Base-by-base conservation (phyloP, 1,139 yeast species). In the Geotrichum restrictum region DNA sequence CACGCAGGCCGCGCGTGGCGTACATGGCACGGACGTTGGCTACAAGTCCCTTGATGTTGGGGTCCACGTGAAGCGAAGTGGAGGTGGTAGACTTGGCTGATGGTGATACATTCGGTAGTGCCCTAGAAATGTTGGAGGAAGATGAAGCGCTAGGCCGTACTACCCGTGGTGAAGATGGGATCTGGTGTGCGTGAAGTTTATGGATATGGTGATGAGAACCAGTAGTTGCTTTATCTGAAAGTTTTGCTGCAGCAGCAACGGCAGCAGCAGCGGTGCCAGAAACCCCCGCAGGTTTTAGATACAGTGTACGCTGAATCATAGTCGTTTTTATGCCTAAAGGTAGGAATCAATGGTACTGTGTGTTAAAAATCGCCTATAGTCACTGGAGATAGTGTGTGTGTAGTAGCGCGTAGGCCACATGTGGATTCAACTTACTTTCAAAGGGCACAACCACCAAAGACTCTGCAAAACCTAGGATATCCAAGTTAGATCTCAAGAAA, bases 401-500 rank as follows among this genome's bases (percentile, higher is more conserved):
- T n/a, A n/a, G n/a, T n/a, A n/a, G n/a, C n/a, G n/a, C n/a, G n/a
- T n/a, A n/a, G n/a, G n/a, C n/a, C n/a, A n/a, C n/a, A n/a, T n/a
- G n/a, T n/a, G n/a, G n/a, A n/a, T 38, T 13, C 24, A 49, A 52
- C 59, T 55, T 56, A 57, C 69, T 87, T 64, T 93, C 98, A 69
- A 93, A 91, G 0, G 98, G 98, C 24, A 93, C 86, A 31, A 93
- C 80, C 74, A 89, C 79, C 42, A 88, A 62, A 4, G 95, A 83
- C 68, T 93, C 98, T 50, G 83, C 71, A 54, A 83, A 76, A 4
- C 57, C 42, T 39, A 22, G n/a, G n/a, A n/a, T n/a, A n/a, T n/a
- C n/a, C n/a, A n/a, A n/a, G n/a, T n/a, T n/a, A n/a, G n/a, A n/a
- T n/a, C n/a, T n/a, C n/a, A n/a, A n/a, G n/a, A n/a, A n/a, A n/a